Evolutionary conservation across 495 filamentous ascomycete genomes (phyloP), one percentile per base, ranked within the genome.

Genomic region (Copromyces sp.): DNA sequence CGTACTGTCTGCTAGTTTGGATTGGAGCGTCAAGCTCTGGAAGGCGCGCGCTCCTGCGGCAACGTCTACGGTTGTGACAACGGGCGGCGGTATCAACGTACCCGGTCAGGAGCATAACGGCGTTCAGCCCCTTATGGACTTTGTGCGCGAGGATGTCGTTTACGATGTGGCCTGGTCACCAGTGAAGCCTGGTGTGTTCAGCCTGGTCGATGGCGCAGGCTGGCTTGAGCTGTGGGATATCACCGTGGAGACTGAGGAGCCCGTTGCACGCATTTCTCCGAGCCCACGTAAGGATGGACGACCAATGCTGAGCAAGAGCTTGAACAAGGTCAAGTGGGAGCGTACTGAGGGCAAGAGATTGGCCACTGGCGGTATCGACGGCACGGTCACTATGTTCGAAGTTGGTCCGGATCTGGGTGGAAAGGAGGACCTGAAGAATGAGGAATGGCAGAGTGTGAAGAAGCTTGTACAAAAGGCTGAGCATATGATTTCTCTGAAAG

Each of bases 21-120:
- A 99, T 84, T 99, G 95, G 95, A 94, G 90, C 77, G 94, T 97
- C 72, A 97, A 96, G 82, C 85, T 99, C 35, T 99, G 95, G 95
- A 95, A 94, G 80, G 91, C 95, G 24, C 89, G 93, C 4, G 90
- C 95, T 3, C 90, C 93, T 9, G 90, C 90, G 0, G 89, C 89
- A 8, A 90, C 88, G 0, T 86, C 87, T 38, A 83, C 85, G 38
- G 81, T 85, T 40, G 69, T 69, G 61, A 42, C 39, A 61, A 11
- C n/a, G 45, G 72, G 44, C 8, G 59, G 45, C 12, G 39, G 69
- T 29, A 11, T 61, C 39, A 16, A 53, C 32, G 14, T 35, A 5
- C 11, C 45, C 39, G 39, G 61, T 32, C 53, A 65, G 9, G 53
- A 65, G 14, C 53, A 65, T 32, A 65, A 65, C 38, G 74, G 70